Evolutionary conservation across 139 green algal genomes (phyloP), one percentile per base, ranked within the genome.

Genomic region (Auxenochlorella protothecoides): DNA sequence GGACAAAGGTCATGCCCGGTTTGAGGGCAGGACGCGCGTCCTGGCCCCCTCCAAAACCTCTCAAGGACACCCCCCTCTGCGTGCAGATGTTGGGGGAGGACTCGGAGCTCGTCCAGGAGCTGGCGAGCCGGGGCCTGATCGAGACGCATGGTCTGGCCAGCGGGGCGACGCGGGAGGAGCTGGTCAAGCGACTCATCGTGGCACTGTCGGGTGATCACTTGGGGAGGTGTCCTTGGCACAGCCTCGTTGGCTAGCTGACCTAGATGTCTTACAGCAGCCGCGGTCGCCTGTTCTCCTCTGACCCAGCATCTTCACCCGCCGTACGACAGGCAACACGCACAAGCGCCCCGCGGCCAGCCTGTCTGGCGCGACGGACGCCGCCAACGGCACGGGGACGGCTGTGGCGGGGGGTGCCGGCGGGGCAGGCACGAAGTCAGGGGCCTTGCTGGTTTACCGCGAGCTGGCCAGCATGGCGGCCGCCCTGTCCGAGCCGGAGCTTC

Each of bases 121-220:
- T 93, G 81, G 87, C 88, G 2, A 86, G 78, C 2, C 83, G 84
- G 2, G 93, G 90, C 6, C 82, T 98, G 69, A 85, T 78, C 3
- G 75, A 90, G 62, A 83, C 92, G 14, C 96, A 97, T 79, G 71
- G 75, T 14, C 72, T 89, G 54, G 91, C 88, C 2, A 84, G 91
- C 52, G 84, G 75, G 6, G 60, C 59, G 4, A 74, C 75, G 12
- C 77, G 72, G 57, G 72, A 87, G 72, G 55, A 80, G 78, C 81
- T 98, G 66, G 81, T 98, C 16, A 76, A 74, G 8, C 72, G 71
- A 0, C 78, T 93, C 9, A 78, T 89, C n/a, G 80, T 66, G 52
- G 81, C 75, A 1, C 79, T 87, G 53, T 72, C 73, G 4, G 77
- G 77, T 71, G 68, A 44, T 61, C 63, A 53, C 27, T 44, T 44